These are phyloP conservation scores for Mycena albidolilacea DNA, from an alignment of 768 basidiomycete genomes.

Conservation along the genomic window DNA sequence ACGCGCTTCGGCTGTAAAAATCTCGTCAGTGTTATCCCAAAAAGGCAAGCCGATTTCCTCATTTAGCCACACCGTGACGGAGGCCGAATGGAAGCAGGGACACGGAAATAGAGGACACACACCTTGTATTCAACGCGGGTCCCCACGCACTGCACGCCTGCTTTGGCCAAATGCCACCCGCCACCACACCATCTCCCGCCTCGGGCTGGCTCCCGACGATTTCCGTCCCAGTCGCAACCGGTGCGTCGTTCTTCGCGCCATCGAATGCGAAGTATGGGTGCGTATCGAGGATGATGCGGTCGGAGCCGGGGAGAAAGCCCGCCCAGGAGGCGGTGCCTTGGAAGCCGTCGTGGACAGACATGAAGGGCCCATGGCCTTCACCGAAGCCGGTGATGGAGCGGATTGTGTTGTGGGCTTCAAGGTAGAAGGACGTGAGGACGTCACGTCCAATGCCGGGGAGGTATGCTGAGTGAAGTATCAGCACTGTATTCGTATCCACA, in stretches of 20 bases:
- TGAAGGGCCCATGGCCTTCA: constrained; percentile 58
- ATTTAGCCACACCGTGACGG: no score
- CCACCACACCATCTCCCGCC: constrained; percentile 32
- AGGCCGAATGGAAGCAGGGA: no score
- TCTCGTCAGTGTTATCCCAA: background rate
- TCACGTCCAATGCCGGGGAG: constrained; percentile 58
- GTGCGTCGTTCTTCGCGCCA: constrained; percentile 47
- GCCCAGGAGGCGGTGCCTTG: constrained; percentile 58
- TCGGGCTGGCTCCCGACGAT: constrained; percentile 2
- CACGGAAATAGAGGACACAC: background rate
- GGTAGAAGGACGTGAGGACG: constrained; percentile 62
- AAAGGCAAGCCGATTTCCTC: background rate
- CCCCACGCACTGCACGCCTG: constrained; percentile 65
- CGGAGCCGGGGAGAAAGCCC: constrained; percentile 33
- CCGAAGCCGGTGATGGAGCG: constrained; percentile 75
- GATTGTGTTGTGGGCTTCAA: constrained; percentile 64
- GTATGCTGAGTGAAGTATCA: background rate
- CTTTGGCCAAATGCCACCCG: constrained; percentile 51
- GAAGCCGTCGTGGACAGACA: constrained; percentile 68
- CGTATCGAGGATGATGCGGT: constrained; percentile 20
- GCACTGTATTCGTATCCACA: background rate
- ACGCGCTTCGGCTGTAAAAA: background rate
- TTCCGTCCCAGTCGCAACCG: constrained; percentile 40
- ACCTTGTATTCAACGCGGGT: constrained; percentile 56
- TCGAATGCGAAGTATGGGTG: constrained; percentile 8